phyloP scores from a whole-genome alignment of 140 eudicot species.

The Oenanthe javanica region DNA sequence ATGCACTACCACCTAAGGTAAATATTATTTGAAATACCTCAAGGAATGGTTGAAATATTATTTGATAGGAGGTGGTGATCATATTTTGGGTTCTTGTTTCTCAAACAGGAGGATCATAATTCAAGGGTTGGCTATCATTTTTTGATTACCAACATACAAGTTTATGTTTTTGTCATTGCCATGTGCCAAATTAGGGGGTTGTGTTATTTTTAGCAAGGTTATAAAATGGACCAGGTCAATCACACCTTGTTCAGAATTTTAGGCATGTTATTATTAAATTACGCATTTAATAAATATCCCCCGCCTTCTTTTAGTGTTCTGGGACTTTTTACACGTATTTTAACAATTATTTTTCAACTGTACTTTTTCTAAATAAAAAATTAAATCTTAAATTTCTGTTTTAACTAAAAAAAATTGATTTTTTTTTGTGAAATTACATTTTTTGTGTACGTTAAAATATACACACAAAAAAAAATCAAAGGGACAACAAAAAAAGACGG shows the following conservation, averaged over 20 bases:
- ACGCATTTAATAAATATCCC: too few relatives aligned
- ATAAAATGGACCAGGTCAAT: slow-evolving; percentile 3
- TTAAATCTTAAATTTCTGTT: too few relatives aligned
- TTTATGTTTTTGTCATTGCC: background rate
- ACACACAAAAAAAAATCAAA: too few relatives aligned
- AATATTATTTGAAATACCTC: background rate
- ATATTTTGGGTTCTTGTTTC: slow-evolving; percentile 15
- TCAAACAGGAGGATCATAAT: slow-evolving; percentile 17
- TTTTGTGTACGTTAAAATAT: too few relatives aligned
- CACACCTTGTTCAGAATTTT: background rate
- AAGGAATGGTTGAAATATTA: slow-evolving; percentile 20
- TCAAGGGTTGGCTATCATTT: slow-evolving; percentile 22
- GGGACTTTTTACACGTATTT: too few relatives aligned
- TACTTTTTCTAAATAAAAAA: too few relatives aligned
- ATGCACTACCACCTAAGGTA: slow-evolving; percentile 22
- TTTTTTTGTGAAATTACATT: too few relatives aligned
- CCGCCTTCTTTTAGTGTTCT: too few relatives aligned
- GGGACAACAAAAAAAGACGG: too few relatives aligned
- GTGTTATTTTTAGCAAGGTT: slow-evolving; percentile 20
- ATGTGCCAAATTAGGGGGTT: slow-evolving; percentile 18
- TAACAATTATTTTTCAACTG: too few relatives aligned
- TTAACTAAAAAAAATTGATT: too few relatives aligned
- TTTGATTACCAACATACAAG: slow-evolving; percentile 22
- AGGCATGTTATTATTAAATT: background rate
- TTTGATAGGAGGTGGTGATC: slow-evolving; percentile 10